phyloP scores from a whole-genome alignment of 768 basidiomycete species.

The Dioszegia hungarica region DNA sequence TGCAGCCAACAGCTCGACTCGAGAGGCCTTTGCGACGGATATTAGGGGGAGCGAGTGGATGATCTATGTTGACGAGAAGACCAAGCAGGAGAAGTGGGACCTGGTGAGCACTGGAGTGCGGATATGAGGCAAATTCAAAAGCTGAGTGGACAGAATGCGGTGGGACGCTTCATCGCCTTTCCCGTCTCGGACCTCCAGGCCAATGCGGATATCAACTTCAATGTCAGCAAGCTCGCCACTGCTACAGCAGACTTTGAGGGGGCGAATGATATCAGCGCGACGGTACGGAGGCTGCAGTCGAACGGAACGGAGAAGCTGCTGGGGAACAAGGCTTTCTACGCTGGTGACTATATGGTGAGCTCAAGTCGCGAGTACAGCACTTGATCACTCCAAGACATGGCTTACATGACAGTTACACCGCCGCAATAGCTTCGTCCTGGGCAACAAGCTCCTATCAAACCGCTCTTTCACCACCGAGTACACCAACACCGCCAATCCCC shows the following conservation, averaged over 20 bases:
- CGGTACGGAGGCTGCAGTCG: constrained; percentile 6
- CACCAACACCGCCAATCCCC: constrained; percentile 61
- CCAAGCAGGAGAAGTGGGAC: constrained; percentile 65
- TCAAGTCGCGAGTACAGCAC: background rate
- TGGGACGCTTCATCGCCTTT: constrained; percentile 66
- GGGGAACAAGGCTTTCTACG: constrained; percentile 64
- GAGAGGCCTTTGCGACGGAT: constrained; percentile 56
- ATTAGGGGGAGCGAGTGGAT: constrained; percentile 66
- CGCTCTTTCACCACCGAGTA: constrained; percentile 64
- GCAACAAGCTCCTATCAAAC: constrained; percentile 61
- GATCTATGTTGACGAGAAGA: constrained; percentile 60
- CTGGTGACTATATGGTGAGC: constrained; percentile 63
- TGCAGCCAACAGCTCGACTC: constrained; percentile 52
- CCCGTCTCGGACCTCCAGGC: constrained; percentile 58
- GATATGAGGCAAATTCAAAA: no score
- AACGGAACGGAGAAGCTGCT: constrained; percentile 41
- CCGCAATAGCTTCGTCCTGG: constrained; percentile 58
- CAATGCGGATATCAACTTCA: constrained; percentile 58
- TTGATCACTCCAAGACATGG: no score
- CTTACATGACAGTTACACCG: constrained; percentile 56
- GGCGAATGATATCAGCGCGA: constrained; percentile 5
- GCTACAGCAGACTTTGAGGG: constrained; percentile 59
- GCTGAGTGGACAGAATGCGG: constrained; percentile 62
- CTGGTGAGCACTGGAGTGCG: constrained; percentile 7
- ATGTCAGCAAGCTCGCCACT: constrained; percentile 55